phyloP scores from a whole-genome alignment of 306 rosid species.

The Dryas alaskensis region DNA sequence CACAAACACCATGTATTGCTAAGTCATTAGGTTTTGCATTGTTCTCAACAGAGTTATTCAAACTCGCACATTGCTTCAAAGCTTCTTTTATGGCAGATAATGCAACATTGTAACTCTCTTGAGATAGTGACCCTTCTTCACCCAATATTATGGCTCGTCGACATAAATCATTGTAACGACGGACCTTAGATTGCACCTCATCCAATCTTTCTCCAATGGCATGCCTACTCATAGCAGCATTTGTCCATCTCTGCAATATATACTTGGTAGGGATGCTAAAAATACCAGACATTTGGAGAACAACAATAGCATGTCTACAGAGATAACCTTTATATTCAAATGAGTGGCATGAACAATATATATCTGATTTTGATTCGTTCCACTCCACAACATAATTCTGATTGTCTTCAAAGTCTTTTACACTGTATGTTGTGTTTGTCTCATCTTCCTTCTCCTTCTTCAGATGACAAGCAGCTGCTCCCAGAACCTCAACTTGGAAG shows the following conservation, averaged over 20 bases:
- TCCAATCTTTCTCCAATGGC: slow-evolving; percentile 24
- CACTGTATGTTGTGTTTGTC: slow-evolving; percentile 18
- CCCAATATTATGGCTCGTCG: slow-evolving; percentile 31
- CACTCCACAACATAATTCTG: slow-evolving; percentile 26
- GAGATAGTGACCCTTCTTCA: slow-evolving; percentile 31
- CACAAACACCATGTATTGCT: slow-evolving; percentile 5
- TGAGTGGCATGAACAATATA: slow-evolving; percentile 23
- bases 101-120: slow-evolving; percentile 31
- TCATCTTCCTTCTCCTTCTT: slow-evolving; percentile 26
- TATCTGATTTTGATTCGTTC: slow-evolving; percentile 28
- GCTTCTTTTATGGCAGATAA: slow-evolving; percentile 30
- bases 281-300: slow-evolving; percentile 35
- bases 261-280: slow-evolving; percentile 32
- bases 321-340: slow-evolving; percentile 34
- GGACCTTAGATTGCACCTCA: slow-evolving; percentile 22
- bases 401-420: slow-evolving; percentile 28
- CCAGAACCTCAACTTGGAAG: slow-evolving; percentile 31
- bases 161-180: slow-evolving; percentile 27
- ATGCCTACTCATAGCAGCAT: slow-evolving; percentile 28
- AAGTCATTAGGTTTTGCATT: slow-evolving; percentile 17
- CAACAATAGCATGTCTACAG: slow-evolving; percentile 35
- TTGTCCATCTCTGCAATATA: slow-evolving; percentile 32
- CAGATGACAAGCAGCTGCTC: slow-evolving; percentile 38
- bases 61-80: slow-evolving; percentile 25
- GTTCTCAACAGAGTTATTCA: slow-evolving; percentile 14